A percentile compares a stretch with the other conserved stretches of the same genome.
phyloP scores from a whole-genome alignment of 352 stramenopile genomes.

The Halophytophthora polymorphica region DNA sequence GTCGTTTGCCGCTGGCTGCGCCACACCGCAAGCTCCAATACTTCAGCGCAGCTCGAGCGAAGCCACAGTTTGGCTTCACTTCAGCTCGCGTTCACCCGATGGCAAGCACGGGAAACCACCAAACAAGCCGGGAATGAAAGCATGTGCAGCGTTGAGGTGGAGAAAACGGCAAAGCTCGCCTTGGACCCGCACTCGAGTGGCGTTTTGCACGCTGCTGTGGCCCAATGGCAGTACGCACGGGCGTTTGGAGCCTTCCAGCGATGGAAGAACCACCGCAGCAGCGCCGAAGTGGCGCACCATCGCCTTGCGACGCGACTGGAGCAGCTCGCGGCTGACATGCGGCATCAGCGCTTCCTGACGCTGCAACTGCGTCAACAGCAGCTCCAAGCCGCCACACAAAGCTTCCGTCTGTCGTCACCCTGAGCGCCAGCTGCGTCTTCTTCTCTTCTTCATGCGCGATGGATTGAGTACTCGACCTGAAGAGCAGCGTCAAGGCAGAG shows the following conservation, averaged over 20 bases:
- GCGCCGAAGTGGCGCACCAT: conserved; percentile 18
- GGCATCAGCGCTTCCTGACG: conserved; percentile 21
- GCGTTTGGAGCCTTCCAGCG: conserved; percentile 32
- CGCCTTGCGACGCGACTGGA: conserved; percentile 28
- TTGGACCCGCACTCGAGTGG: too few relatives aligned
- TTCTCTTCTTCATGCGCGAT: too few relatives aligned
- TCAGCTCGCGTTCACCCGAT: too few relatives aligned
- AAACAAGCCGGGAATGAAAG: too few relatives aligned
- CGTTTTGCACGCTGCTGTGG: conserved; percentile 4
- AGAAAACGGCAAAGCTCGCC: too few relatives aligned
- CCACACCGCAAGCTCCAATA: conserved; percentile 1
- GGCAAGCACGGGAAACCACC: too few relatives aligned
- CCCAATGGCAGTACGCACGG: conserved; percentile 30
- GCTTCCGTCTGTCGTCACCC: conserved; percentile 1
- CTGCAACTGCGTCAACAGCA: conserved; percentile 26
- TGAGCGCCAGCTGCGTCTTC: neutral
- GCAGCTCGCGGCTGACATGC: conserved; percentile 28
- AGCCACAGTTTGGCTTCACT: neutral
- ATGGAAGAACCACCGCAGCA: conserved; percentile 29
- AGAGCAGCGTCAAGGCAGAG: too few relatives aligned
- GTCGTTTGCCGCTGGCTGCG: conserved; percentile 35
- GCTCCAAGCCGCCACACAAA: conserved; percentile 17
- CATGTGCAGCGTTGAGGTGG: too few relatives aligned
- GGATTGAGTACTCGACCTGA: too few relatives aligned
- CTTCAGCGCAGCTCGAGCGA: conserved; percentile 1